A percentile compares a stretch with the other conserved stretches of the same genome.
phyloP scores from a whole-genome alignment of 2,329 filamentous ascomycete genomes.

The Dactylellina haptotyla region DNA sequence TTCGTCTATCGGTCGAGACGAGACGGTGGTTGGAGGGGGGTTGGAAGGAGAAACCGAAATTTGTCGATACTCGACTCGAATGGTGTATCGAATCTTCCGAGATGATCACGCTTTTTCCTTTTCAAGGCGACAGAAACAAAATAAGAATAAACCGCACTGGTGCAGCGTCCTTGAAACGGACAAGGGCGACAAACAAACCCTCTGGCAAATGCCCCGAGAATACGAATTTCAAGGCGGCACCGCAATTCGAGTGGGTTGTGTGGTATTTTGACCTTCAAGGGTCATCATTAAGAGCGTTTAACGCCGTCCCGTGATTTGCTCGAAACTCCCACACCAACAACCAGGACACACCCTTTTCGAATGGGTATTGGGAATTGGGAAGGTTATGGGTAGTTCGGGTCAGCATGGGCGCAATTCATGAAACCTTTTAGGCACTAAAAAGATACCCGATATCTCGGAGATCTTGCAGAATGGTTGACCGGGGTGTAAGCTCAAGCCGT shows the following conservation, averaged over 20 bases:
- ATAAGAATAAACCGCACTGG: background rate
- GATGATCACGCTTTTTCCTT: slow-evolving; percentile 6
- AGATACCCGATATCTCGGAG: slow-evolving; percentile 53
- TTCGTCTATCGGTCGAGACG: slow-evolving; percentile 25
- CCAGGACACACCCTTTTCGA: slow-evolving; percentile 1
- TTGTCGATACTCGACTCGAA: slow-evolving; percentile 14
- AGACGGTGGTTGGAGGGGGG: background rate
- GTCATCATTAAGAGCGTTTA: slow-evolving; percentile 51
- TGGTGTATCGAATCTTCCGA: slow-evolving; percentile 1
- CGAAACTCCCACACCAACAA: slow-evolving; percentile 47
- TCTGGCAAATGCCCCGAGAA: slow-evolving; percentile 12
- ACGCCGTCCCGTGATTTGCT: slow-evolving; percentile 54
- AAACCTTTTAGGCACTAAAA: slow-evolving; percentile 48
- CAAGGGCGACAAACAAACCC: slow-evolving; percentile 25
- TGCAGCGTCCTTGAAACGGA: slow-evolving; percentile 23
- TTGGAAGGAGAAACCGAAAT: background rate
- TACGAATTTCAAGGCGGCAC: slow-evolving; percentile 25
- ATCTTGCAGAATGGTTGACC: slow-evolving; percentile 49
- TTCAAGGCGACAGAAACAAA: slow-evolving; percentile 19
- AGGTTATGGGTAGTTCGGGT: slow-evolving; percentile 2
- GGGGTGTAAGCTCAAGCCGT: slow-evolving; percentile 11
- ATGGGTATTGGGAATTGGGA: background rate
- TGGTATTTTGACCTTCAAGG: slow-evolving; percentile 53
- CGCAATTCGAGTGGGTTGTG: slow-evolving; percentile 50
- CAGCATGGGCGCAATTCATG: slow-evolving; percentile 25